These are phyloP conservation scores for Lentinula raphanica DNA, from an alignment of 768 basidiomycete genomes.

Conservation along the genomic window DNA sequence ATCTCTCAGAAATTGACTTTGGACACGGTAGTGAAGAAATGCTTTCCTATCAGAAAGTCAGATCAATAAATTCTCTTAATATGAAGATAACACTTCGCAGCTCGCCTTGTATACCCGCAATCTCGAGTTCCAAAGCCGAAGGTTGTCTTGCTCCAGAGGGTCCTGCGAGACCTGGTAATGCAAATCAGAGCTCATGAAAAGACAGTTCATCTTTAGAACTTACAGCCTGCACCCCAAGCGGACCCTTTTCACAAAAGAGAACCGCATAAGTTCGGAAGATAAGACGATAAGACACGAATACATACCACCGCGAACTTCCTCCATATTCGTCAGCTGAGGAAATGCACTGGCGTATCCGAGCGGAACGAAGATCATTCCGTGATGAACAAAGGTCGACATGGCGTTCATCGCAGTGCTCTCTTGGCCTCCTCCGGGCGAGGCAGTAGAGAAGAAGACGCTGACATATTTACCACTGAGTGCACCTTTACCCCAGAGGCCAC, in stretches of 20 bases:
- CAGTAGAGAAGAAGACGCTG: constrained; percentile 69
- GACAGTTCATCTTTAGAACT: no score
- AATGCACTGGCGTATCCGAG: constrained; percentile 57
- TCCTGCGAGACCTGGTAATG: constrained; percentile 53
- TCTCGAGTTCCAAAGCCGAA: constrained; percentile 40
- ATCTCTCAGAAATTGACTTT: background rate
- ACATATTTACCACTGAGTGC: constrained; percentile 73
- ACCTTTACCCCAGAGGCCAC: constrained; percentile 58
- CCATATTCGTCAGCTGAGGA: constrained; percentile 33
- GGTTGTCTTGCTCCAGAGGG: constrained; percentile 58
- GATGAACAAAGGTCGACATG: constrained; percentile 62
- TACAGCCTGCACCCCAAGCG: background rate
- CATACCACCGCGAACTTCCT: constrained; percentile 56
- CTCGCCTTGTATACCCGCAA: background rate
- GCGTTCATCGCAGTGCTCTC: constrained; percentile 49
- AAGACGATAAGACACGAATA: constrained; percentile 3
- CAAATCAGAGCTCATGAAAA: background rate
- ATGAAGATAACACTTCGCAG: background rate
- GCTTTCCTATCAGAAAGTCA: background rate
- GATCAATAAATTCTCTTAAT: background rate
- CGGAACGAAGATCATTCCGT: constrained; percentile 72
- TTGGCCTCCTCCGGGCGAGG: constrained; percentile 72
- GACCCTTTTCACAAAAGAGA: background rate
- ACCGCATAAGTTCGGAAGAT: background rate
- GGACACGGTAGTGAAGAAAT: background rate